Evolutionary conservation across 345 rosid genomes (phyloP).

Genomic region (Hypericum perforatum): DNA sequence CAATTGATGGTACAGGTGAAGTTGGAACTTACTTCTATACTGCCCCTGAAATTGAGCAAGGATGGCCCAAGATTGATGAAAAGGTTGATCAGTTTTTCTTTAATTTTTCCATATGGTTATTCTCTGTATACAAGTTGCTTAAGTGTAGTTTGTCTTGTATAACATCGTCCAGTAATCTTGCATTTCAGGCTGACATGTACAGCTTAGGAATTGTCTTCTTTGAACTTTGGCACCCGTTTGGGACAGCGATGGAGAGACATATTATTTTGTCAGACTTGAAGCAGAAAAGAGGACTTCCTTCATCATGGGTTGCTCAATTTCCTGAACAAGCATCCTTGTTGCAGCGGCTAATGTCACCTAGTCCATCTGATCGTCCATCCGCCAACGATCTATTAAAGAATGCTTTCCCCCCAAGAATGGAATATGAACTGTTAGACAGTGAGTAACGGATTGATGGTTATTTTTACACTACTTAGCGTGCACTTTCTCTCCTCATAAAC

Average conservation of each 20-base stretch:
- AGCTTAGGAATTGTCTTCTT: slow-evolving; percentile 91
- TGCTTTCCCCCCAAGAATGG: slow-evolving; percentile 89
- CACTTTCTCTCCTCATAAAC: background rate
- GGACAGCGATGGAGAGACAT: slow-evolving; percentile 90
- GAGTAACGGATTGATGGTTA: slow-evolving; percentile 20
- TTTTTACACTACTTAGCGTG: background rate
- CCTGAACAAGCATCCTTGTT: slow-evolving; percentile 83
- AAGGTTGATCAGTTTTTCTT: slow-evolving; percentile 40
- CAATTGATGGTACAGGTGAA: slow-evolving; percentile 81
- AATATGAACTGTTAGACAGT: slow-evolving; percentile 78
- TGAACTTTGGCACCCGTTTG: slow-evolving; percentile 93
- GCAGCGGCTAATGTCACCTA: slow-evolving; percentile 66
- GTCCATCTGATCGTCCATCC: slow-evolving; percentile 97
- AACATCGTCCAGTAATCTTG: slow-evolving; percentile 11
- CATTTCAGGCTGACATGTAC: slow-evolving; percentile 87
- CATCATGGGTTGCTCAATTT: slow-evolving; percentile 66
- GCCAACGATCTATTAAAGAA: slow-evolving; percentile 75
- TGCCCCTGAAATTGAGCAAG: slow-evolving; percentile 98
- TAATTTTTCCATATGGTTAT: slow-evolving; percentile 4
- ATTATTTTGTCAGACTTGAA: slow-evolving; percentile 66
- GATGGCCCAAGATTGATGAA: slow-evolving; percentile 98
- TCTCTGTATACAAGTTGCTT: slow-evolving; percentile 8
- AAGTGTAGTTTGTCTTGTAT: slow-evolving; percentile 4
- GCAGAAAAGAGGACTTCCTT: slow-evolving; percentile 76
- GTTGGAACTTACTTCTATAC: slow-evolving; percentile 94